These are phyloP conservation scores for Hericium coralloides DNA, from an alignment of 768 basidiomycete species.

Conservation along the genomic window DNA sequence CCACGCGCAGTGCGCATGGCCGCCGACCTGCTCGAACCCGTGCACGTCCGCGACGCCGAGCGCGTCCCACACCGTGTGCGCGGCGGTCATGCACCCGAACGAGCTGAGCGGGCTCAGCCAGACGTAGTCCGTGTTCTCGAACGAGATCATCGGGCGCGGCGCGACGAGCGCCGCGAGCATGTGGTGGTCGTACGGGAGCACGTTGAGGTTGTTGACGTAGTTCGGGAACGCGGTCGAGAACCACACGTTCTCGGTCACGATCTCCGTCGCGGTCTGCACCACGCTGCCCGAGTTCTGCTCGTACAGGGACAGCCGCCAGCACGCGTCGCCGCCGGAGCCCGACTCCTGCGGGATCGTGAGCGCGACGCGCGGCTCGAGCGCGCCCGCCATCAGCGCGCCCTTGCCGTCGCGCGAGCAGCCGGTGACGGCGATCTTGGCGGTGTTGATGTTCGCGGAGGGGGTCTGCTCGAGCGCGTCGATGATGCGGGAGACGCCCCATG, in stretches of 20 bases:
- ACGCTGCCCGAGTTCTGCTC: slow-evolving; percentile 33
- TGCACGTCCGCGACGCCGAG: slow-evolving; percentile 36
- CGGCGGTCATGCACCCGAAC: slow-evolving; percentile 44
- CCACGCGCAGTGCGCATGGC: slow-evolving; percentile 48
- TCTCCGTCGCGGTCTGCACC: slow-evolving; percentile 49
- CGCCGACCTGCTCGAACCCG: slow-evolving; percentile 46
- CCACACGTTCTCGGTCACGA: slow-evolving; percentile 56
- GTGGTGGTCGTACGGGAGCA: slow-evolving; percentile 54
- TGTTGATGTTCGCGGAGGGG: slow-evolving; percentile 37
- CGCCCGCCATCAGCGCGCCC: slow-evolving; percentile 50
- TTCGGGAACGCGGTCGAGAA: slow-evolving; percentile 41
- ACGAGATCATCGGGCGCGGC: slow-evolving; percentile 42
- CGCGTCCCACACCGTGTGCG: slow-evolving; percentile 41
- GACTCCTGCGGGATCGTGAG: slow-evolving; percentile 58
- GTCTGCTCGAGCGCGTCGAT: slow-evolving; percentile 51
- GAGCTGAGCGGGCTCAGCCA: slow-evolving; percentile 46
- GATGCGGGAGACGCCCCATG: slow-evolving; percentile 51
- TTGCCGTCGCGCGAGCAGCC: slow-evolving; percentile 57
- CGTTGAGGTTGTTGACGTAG: slow-evolving; percentile 35
- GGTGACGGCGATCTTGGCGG: slow-evolving; percentile 41
- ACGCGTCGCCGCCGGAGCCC: slow-evolving; percentile 50
- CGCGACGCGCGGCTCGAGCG: slow-evolving; percentile 48
- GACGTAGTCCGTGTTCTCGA: slow-evolving; percentile 46
- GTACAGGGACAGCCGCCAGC: slow-evolving; percentile 49
- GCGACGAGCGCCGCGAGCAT: slow-evolving; percentile 45